phyloP scores from a whole-genome alignment of 1,284 basidiomycete genomes.

The Ceratobasidium sp. region DNA sequence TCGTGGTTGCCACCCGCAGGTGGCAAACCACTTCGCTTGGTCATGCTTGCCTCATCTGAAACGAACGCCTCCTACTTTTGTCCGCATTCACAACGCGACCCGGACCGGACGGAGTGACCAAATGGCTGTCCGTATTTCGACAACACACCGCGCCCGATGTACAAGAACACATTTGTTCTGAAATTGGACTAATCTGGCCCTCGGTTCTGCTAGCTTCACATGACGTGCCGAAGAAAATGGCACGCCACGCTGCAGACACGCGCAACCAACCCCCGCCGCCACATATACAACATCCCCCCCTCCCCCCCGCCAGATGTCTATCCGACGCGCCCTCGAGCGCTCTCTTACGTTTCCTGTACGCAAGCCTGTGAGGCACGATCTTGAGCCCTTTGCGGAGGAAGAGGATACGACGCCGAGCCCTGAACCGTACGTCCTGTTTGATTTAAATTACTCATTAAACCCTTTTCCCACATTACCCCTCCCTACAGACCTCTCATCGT shows the following conservation, averaged over 20 bases:
- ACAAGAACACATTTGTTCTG: background rate
- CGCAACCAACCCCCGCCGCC: background rate
- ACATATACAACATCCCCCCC: background rate
- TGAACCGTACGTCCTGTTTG: conserved; percentile 1
- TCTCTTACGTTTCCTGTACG: conserved; percentile 35
- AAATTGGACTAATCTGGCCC: background rate
- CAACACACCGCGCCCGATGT: background rate
- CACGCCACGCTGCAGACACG: background rate
- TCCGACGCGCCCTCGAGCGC: conserved; percentile 22
- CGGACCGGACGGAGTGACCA: background rate
- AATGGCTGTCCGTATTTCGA: too few species aligned
- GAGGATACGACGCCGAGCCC: background rate
- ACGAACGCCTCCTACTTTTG: background rate
- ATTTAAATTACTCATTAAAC: background rate
- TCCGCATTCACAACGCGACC: conserved; percentile 3
- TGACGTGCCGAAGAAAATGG: conserved; percentile 9
- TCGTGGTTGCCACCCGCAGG: background rate
- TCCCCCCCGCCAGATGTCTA: conserved; percentile 19
- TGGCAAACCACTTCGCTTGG: conserved; percentile 4
- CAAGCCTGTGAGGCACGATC: background rate
- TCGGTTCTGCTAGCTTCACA: conserved; percentile 18
- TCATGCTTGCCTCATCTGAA: background rate
- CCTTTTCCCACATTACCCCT: background rate
- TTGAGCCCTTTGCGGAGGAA: conserved; percentile 9
- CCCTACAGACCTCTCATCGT: background rate